Percentiles rank a stretch among this genome's conserved stretches.
Conservation (phyloP, 192 early-diverging fungal species). For the Podila epicladia region DNA sequence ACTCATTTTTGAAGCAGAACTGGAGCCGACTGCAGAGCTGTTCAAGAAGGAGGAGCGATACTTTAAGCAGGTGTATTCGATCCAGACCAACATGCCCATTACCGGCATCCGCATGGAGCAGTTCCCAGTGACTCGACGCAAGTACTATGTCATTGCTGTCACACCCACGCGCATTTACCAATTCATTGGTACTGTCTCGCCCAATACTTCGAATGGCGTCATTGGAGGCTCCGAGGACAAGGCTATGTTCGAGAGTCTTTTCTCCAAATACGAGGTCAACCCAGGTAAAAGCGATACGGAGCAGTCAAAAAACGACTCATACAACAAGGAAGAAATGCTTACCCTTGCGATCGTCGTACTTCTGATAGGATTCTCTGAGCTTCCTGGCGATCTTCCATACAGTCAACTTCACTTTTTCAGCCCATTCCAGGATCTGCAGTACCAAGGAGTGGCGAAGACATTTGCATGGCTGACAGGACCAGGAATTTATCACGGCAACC, state of each 20-base stretch:
- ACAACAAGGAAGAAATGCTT: neutral
- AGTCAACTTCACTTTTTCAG: conserved; percentile 77
- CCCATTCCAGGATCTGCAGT: conserved; percentile 71
- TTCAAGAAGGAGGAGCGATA: conserved; percentile 87
- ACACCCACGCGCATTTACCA: conserved; percentile 93
- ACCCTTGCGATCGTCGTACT: neutral
- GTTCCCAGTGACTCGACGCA: conserved; percentile 76
- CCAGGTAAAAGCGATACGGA: conserved; percentile 58
- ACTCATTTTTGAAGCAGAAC: conserved; percentile 88
- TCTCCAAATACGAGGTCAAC: conserved; percentile 72
- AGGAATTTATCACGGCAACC: conserved; percentile 88
- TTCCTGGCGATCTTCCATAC: conserved; percentile 63
- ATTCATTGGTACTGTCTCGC: conserved; percentile 77
- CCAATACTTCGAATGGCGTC: conserved; percentile 43
- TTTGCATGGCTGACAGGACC: conserved; percentile 94
- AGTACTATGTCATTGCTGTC: conserved; percentile 83
- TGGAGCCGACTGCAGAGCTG: conserved; percentile 87
- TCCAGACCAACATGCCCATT: conserved; percentile 80
- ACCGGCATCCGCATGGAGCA: conserved; percentile 85
- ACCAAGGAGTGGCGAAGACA: conserved; percentile 72
- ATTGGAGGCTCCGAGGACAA: conserved; percentile 59
- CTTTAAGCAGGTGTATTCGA: conserved; percentile 75
- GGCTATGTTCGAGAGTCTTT: conserved; percentile 82
- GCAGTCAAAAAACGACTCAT: neutral
- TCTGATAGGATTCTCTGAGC: conserved; percentile 63